Conservation (phyloP, 305 asterid genomes). For the Fraxinus ornus region DNA sequence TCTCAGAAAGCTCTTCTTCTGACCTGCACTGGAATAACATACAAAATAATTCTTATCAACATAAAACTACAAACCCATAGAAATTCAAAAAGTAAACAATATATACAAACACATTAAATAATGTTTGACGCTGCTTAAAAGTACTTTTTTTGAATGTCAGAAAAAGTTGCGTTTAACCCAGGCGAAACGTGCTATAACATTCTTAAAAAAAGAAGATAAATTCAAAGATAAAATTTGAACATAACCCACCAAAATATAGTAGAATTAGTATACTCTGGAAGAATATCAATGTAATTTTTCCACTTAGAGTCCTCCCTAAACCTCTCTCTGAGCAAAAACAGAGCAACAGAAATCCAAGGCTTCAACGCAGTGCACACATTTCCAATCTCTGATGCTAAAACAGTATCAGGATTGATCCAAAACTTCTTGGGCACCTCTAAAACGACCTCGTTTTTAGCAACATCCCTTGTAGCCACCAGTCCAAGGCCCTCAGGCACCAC, state of each 20-base stretch:
- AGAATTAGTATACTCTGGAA: constrained; percentile 72
- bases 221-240: constrained; percentile 1
- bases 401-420: constrained; percentile 85
- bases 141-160: not conserved
- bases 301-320: constrained; percentile 68
- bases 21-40: constrained; percentile 93
- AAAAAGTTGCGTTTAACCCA: not conserved
- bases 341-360: constrained; percentile 86
- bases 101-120: not conserved
- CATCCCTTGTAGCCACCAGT: constrained; percentile 67
- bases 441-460: constrained; percentile 66
- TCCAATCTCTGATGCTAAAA: constrained; percentile 70
- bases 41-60: constrained; percentile 43
- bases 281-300: constrained; percentile 65
- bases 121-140: not conserved
- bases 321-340: constrained; percentile 71
- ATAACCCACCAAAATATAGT: constrained; percentile 87
- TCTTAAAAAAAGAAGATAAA: not conserved
- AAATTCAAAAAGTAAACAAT: not conserved
- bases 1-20: constrained; percentile 95
- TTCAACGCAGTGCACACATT: constrained; percentile 66
- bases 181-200: not conserved
- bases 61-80: constrained; percentile 17
- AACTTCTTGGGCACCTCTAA: constrained; percentile 81
- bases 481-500: constrained; percentile 90